Base-by-base conservation (phyloP, 495 filamentous ascomycete genomes). In the Neurospora sp. region DNA sequence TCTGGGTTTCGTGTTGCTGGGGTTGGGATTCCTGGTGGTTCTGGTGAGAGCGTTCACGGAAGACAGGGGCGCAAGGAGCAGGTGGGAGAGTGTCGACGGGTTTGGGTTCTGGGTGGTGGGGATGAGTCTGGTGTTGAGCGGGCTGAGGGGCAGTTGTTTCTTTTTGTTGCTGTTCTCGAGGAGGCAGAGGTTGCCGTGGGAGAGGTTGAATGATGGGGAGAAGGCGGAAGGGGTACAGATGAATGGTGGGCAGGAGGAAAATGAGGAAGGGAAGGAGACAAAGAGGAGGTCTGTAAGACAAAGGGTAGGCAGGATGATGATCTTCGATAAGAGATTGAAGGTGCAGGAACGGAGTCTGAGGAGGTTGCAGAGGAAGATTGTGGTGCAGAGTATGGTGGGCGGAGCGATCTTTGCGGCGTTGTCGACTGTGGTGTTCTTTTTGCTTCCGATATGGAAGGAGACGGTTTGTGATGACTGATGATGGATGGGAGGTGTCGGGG, bases 101-200 rank as follows among this genome's bases (percentile, higher is more conserved):
- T 83, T 82, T 81, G 82, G 81, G n/a, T 74, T 83, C 45, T 84
- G 82, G 82, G 78, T 76, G 76, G 74, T 83, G 17, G 82, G 82
- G 9, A 38, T 84, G 48, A 80, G 77, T 15, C 72, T 84, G 15
- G 76, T 83, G 39, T 71, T 84, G 45, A 75, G 77, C 7, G 82
- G 82, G 54, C 48, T 84, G 59, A 62, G 82, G 59, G 82, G 82
- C 4, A 80, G 78, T 54, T 84, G 82, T 70, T 84, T 84, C 75
- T 84, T 84, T 72, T 73, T 84, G 40, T 72, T 84, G 74, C 74
- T 84, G 7, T 84, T 83, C 74, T 79, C 78, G n/a, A 72, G 79
- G 24, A 72, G 83, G 54, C 83, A 84, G 75, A 73, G 73, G 69
- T 74, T 84, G 70, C 83, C 83, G 24, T 84, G 83, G 83, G 83